Evolutionary conservation across 495 filamentous ascomycete species (phyloP).

Genomic region (Podospora australis): DNA sequence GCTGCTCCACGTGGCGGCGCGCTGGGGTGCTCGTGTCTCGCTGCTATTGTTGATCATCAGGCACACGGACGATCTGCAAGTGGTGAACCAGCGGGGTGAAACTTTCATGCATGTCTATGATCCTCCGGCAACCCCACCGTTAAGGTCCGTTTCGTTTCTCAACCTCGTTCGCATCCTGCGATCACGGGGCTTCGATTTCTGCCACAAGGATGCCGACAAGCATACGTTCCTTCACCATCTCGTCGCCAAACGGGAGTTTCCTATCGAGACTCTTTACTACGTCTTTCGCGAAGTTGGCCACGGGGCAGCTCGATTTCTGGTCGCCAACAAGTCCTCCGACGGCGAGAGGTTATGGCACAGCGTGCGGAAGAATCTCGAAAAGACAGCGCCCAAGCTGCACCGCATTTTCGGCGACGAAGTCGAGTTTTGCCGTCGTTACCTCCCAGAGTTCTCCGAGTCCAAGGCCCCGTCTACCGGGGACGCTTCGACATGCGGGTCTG

Average conservation of each 20-base stretch:
- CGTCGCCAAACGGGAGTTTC: slow-evolving; percentile 23
- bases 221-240: slow-evolving; percentile 26
- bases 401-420: slow-evolving; percentile 29
- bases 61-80: slow-evolving; percentile 25
- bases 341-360: slow-evolving; percentile 27
- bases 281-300: slow-evolving; percentile 27
- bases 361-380: slow-evolving; percentile 23
- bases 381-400: slow-evolving; percentile 24
- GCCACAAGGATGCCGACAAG: slow-evolving; percentile 26
- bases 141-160: slow-evolving; percentile 25
- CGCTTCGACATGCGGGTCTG: slow-evolving; percentile 21
- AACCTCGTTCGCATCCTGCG: slow-evolving; percentile 26
- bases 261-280: slow-evolving; percentile 24
- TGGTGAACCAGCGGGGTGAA: slow-evolving; percentile 27
- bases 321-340: slow-evolving; percentile 23
- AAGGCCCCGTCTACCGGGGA: slow-evolving; percentile 22
- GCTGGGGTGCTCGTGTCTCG: slow-evolving; percentile 29
- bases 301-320: slow-evolving; percentile 27
- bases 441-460: slow-evolving; percentile 26
- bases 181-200: slow-evolving; percentile 27
- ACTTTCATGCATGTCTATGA: slow-evolving; percentile 30
- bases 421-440: slow-evolving; percentile 29
- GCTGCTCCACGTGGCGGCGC: slow-evolving; percentile 26
- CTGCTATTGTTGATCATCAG: slow-evolving; percentile 24
- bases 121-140: slow-evolving; percentile 20